Evolutionary conservation across 495 filamentous ascomycete genomes (phyloP).

Genomic region (Annulohypoxylon nitens): DNA sequence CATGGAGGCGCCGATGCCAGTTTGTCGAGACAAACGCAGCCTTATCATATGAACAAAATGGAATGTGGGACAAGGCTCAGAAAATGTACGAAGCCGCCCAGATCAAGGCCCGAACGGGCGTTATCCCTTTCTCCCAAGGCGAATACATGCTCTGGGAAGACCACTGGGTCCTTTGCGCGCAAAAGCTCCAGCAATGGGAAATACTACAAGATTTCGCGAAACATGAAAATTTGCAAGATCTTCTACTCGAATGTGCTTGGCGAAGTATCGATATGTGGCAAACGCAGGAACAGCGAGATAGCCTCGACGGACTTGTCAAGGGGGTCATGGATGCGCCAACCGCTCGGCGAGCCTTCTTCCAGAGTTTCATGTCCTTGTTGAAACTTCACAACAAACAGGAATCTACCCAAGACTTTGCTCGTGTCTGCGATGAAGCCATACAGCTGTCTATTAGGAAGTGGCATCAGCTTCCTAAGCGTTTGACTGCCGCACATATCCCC

Average conservation of each 20-base stretch:
- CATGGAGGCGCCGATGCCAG: slow-evolving; percentile 93
- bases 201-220: slow-evolving; percentile 97
- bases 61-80: slow-evolving; percentile 99
- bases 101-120: slow-evolving; percentile 93
- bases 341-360: slow-evolving; percentile 92
- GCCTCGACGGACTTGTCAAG: slow-evolving; percentile 90
- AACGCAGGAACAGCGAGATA: slow-evolving; percentile 83
- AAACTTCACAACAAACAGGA: slow-evolving; percentile 93
- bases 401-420: slow-evolving; percentile 80
- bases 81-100: slow-evolving; percentile 95
- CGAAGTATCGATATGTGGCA: slow-evolving; percentile 93
- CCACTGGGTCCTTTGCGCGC: slow-evolving; percentile 96
- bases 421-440: slow-evolving; percentile 93
- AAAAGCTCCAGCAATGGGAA: slow-evolving; percentile 99
- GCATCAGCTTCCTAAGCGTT: slow-evolving; percentile 93
- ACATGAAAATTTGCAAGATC: slow-evolving; percentile 97
- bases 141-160: slow-evolving; percentile 99
- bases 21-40: slow-evolving; percentile 98
- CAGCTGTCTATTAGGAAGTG: slow-evolving; percentile 97
- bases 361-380: slow-evolving; percentile 95
- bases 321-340: slow-evolving; percentile 97
- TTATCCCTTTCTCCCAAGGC: slow-evolving; percentile 91
- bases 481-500: slow-evolving; percentile 96
- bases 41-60: slow-evolving; percentile 96
- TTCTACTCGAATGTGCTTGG: slow-evolving; percentile 96